Evolutionary conservation across 2,329 filamentous ascomycete species (phyloP), one percentile per base, ranked within the genome.

Genomic region (Penicillium sp.): DNA sequence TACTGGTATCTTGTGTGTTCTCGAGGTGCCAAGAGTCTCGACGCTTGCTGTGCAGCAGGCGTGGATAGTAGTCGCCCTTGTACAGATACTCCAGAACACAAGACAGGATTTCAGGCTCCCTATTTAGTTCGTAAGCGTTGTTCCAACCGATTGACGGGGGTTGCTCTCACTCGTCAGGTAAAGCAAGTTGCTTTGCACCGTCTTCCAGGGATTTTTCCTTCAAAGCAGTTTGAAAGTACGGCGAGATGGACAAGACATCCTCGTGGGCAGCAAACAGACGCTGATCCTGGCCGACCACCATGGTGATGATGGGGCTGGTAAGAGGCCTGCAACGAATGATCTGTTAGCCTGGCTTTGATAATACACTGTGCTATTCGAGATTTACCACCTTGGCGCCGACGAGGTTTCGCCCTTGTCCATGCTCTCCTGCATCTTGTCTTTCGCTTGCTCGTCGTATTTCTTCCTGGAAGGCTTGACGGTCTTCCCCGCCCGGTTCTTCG

Each of bases 61-160:
- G 91, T 60, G 93, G 93, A 79, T 91, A 95, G 82, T 96, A 97
- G 85, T 96, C 93, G 70, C 91, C 92, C 84, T 96, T 96, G 89
- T 97, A 97, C 70, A 97, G 88, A 79, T 93, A 97, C 83, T 97
- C 93, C 82, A 97, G 92, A 73, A 97, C 85, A 74, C 91, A 93
- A 77, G 92, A 96, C 80, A 97, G 91, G 78, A 96, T 87, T 84
- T 96, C 93, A 70, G 93, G 92, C 83, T 96, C 92, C 85, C 91
- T 90, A 73, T 42, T 19, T 17, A 7, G 28, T 50, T 44, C 28
- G 56, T 69, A 24, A 67, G 62, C 9, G 26, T 47, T 2, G 19
- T 22, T 26, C 5, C 30, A 4, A 12, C 17, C 26, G 1, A 17
- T 42, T 35, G 13, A 24, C 9, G 15, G 13, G 37, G 5, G 19